Evolutionary conservation across 495 filamentous ascomycete species (phyloP), one percentile per base, ranked within the genome.

Genomic region (Penicillium cinerascens): DNA sequence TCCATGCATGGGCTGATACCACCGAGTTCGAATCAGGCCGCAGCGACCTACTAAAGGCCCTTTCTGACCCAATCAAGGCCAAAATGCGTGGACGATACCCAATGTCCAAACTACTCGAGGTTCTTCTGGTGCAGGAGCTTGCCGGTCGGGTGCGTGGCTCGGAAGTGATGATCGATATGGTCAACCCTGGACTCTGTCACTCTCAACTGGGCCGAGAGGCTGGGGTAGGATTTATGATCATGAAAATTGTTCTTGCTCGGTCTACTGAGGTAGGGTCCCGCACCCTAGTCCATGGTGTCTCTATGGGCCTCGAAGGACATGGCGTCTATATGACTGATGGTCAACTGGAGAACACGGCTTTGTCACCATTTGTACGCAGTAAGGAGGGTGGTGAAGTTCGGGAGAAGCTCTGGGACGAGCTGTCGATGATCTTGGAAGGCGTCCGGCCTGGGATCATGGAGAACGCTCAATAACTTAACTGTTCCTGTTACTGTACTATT

Each of bases 111-210:
- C 64, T 86, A 0, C 55, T 86, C 6, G 70, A 74, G 41, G 56
- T 82, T 2, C 55, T 84, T 10, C 52, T 72, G 1, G 63, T 77
- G 9, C 72, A 74, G 16, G 71, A 78, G 45, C 61, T 86, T 0
- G 77, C 76, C 3, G 52, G 51, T 5, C 60, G 58, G 5, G 38
- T 64, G 6, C 54, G 51, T 11, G 59, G 59, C 16, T 56, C 64
- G 3, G 56, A 59, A 20, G 78, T 87, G 16, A 70, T 82, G 20
- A 61, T 86, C 46, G 83, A 81, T 58, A 65, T 71, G 18, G 37
- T 78, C 6, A 78, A 76, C 44, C 83, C 83, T 0, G 79, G 81
- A 1, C 51, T 81, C 36, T 82, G 76, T 60, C 53, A 72, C 41
- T 75, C 80, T 4, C 52, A 61, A 3, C 56, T 84, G 1, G 60